These are phyloP conservation scores for Emergomyces pasteurianus DNA, from an alignment of 2,329 filamentous ascomycete species.

Conservation along the genomic window DNA sequence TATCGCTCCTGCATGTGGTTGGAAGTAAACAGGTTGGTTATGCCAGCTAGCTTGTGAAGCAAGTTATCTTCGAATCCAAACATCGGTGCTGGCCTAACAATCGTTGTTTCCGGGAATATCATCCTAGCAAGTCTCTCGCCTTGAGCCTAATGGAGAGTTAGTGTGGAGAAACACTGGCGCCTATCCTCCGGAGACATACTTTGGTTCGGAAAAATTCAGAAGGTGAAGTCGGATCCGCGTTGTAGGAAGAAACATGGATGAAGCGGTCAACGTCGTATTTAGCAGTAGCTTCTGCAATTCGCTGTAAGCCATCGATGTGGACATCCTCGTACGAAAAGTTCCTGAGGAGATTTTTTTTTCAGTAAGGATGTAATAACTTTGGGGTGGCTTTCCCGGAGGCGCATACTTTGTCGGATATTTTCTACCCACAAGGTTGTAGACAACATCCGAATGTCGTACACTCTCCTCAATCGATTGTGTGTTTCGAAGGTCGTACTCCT, in stretches of 20 bases:
- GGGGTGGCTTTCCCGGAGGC: background rate
- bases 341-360: constrained; percentile 34
- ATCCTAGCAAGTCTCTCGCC: constrained; percentile 73
- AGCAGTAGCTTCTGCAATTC: constrained; percentile 85
- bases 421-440: constrained; percentile 90
- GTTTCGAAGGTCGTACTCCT: constrained; percentile 94
- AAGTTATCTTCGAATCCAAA: constrained; percentile 94
- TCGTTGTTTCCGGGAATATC: constrained; percentile 94
- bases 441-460: constrained; percentile 91
- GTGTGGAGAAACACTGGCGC: background rate
- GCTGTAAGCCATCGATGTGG: constrained; percentile 80
- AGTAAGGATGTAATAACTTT: background rate
- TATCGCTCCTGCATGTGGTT: constrained; percentile 91
- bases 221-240: constrained; percentile 64
- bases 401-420: constrained; percentile 89
- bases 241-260: constrained; percentile 94
- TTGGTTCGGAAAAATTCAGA: constrained; percentile 91
- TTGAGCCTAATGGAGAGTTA: constrained; percentile 42
- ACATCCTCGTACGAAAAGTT: constrained; percentile 92
- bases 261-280: constrained; percentile 98
- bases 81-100: constrained; percentile 84
- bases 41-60: constrained; percentile 69
- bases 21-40: constrained; percentile 71
- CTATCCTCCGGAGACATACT: constrained; percentile 35
- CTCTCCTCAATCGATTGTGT: constrained; percentile 93